Base-by-base conservation (phyloP, 1,284 basidiomycete genomes). In the Pisolithus thermaeus region DNA sequence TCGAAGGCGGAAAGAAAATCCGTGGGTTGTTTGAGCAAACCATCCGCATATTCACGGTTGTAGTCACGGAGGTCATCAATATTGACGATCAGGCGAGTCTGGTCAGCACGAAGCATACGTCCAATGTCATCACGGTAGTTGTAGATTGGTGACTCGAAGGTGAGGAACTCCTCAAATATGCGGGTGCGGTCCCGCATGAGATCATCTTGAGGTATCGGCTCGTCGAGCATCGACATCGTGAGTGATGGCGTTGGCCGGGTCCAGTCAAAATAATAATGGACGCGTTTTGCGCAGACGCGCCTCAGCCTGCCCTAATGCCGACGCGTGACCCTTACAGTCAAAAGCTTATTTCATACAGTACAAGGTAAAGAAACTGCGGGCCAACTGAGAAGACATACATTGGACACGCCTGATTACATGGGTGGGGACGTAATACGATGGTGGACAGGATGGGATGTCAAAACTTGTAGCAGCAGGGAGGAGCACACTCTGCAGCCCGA, bases 31-130 rank as follows among this genome's bases (percentile, higher is more conserved):
- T 90, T 90, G 52, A 99, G 78, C 14, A 99, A 77, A 0, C 92
- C 91, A 59, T 87, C 80, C 1, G 86, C 81, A 52, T 78, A 88
- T 52, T 90, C 84, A 65, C 94, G 84, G 68, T 92, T 84, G 70
- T 95, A 95, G 70, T 94, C 91, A 69, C 97, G 87, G 59, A 99
- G 73, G 72, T 99, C 94, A 71, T 99, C 96, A 60, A 99, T 79
- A 71, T 97, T 99, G 69, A 99, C 84, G 62, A 97, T 86, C 62
- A 99, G 84, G 62, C 97, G 85, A 60, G 92, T 87, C 64, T 88
- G 83, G 62, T 92, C 88, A 30, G 81, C 76, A 51, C 89, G 84
- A 41, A 99, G 79, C 87, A 99, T 88, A 59, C 84, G 82, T 46
- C 81, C 78, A 60, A 97, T 88, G 52, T 89, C 87, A 63, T 94